Percentiles rank a stretch among this genome's conserved stretches.
Conservation (phyloP, 2,329 filamentous ascomycete species). For the Orbilia ellipsospora region DNA sequence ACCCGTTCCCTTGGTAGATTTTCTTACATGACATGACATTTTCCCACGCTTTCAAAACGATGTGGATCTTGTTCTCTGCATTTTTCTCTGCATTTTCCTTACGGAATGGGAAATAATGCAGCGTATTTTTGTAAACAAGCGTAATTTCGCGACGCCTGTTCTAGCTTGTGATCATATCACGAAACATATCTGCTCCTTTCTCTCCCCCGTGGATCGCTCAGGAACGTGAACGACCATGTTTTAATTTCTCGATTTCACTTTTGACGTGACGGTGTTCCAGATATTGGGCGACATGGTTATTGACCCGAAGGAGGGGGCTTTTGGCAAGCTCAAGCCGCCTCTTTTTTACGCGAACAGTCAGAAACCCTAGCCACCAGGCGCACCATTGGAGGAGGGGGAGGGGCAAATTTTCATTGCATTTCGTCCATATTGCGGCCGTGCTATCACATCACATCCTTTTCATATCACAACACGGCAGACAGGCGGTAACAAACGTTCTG, state of each 20-base stretch:
- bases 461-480: constrained; percentile 47
- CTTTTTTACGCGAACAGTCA: constrained; percentile 51
- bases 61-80: constrained; percentile 7
- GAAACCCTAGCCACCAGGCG: constrained; percentile 41
- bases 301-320: constrained; percentile 21
- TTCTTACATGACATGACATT: constrained; percentile 16
- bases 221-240: constrained; percentile 9
- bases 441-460: constrained; percentile 41
- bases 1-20: constrained; percentile 11
- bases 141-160: constrained; percentile 30
- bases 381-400: constrained; percentile 33
- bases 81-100: constrained; percentile 4
- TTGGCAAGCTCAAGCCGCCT: constrained; percentile 21
- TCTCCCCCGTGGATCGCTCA: constrained; percentile 7
- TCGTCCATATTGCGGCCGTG: not conserved
- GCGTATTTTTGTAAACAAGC: constrained; percentile 3
- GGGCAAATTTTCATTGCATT: constrained; percentile 19
- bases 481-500: constrained; percentile 12
- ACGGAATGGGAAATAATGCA: constrained; percentile 5
- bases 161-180: constrained; percentile 54
- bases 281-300: constrained; percentile 16
- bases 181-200: constrained; percentile 4
- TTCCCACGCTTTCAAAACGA: not conserved
- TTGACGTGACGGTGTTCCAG: constrained; percentile 7
- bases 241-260: not conserved